Evolutionary conservation across 106 monocot species (phyloP).

Genomic region (Platanthera guangdongensis): DNA sequence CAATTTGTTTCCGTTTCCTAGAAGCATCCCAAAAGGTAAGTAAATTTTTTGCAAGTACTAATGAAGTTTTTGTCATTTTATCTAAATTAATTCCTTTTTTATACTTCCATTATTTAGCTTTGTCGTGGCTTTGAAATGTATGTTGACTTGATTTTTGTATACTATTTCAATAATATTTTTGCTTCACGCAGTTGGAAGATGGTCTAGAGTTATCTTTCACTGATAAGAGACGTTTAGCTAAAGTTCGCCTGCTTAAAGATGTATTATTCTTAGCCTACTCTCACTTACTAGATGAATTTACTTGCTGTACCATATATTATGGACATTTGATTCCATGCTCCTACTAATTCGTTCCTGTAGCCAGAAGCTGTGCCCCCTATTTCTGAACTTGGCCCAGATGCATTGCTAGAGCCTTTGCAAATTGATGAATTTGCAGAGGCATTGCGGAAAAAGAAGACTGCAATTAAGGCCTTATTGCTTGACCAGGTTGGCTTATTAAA

Average conservation of each 20-base stretch:
- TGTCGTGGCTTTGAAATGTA: neutral
- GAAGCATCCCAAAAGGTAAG: neutral
- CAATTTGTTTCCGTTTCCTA: neutral
- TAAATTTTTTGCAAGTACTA: neutral
- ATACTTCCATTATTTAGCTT: neutral
- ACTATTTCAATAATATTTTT: constrained; percentile 1
- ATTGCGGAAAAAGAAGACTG: constrained; percentile 55
- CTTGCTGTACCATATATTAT: neutral
- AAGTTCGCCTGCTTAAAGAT: constrained; percentile 86
- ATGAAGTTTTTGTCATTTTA: neutral
- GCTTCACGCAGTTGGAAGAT: constrained; percentile 74
- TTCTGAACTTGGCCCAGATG: constrained; percentile 95
- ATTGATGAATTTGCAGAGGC: constrained; percentile 51
- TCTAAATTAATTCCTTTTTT: neutral
- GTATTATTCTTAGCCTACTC: constrained; percentile 24
- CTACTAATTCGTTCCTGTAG: constrained; percentile 24
- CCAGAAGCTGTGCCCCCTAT: constrained; percentile 73
- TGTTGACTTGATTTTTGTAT: neutral
- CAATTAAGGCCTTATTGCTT: constrained; percentile 84
- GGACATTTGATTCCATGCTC: neutral
- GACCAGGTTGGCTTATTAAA: constrained; percentile 49
- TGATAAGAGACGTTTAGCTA: constrained; percentile 93
- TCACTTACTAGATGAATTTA: neutral
- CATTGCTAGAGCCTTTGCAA: constrained; percentile 67
- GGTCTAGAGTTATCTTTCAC: constrained; percentile 92